phyloP scores from a whole-genome alignment of 2,329 filamentous ascomycete genomes.

The Aureobasidium zeae region DNA sequence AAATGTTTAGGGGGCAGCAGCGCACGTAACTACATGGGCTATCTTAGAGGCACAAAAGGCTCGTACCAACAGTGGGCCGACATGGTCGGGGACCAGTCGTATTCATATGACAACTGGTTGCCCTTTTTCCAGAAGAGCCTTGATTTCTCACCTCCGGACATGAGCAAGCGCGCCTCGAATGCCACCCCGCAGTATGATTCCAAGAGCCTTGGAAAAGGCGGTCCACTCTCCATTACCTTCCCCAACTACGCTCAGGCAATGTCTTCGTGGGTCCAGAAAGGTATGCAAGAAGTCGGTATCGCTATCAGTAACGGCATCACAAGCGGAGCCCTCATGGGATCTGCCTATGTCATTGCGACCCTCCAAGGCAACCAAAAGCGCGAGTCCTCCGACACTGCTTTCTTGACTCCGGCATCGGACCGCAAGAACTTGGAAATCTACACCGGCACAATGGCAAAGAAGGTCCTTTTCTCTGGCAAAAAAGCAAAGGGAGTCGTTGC shows the following conservation, averaged over 20 bases:
- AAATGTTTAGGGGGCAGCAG: conserved; percentile 24
- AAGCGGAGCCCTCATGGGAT: conserved; percentile 21
- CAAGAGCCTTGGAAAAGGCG: conserved; percentile 19
- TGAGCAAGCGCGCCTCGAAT: conserved; percentile 20
- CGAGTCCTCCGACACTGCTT: conserved; percentile 23
- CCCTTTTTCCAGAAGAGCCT: conserved; percentile 21
- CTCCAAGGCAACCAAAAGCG: conserved; percentile 22
- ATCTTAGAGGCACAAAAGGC: conserved; percentile 26
- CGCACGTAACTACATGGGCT: conserved; percentile 24
- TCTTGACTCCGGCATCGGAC: conserved; percentile 21
- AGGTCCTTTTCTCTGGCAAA: conserved; percentile 26
- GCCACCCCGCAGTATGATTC: conserved; percentile 22
- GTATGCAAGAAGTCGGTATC: conserved; percentile 25
- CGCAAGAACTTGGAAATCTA: conserved; percentile 22
- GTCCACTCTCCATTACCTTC: conserved; percentile 27
- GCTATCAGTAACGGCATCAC: conserved; percentile 24
- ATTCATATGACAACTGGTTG: conserved; percentile 24
- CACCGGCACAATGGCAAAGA: conserved; percentile 23
- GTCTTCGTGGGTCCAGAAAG: conserved; percentile 24
- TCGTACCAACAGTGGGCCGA: conserved; percentile 31
- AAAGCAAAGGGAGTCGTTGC: conserved; percentile 22
- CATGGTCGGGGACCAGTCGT: conserved; percentile 28
- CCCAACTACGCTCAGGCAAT: conserved; percentile 25
- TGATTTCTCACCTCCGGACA: conserved; percentile 21
- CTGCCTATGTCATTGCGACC: conserved; percentile 19